A percentile compares a stretch with the other conserved stretches of the same genome.
These are phyloP conservation scores for Gossypium stocksii DNA, from an alignment of 345 rosid species.

Conservation along the genomic window DNA sequence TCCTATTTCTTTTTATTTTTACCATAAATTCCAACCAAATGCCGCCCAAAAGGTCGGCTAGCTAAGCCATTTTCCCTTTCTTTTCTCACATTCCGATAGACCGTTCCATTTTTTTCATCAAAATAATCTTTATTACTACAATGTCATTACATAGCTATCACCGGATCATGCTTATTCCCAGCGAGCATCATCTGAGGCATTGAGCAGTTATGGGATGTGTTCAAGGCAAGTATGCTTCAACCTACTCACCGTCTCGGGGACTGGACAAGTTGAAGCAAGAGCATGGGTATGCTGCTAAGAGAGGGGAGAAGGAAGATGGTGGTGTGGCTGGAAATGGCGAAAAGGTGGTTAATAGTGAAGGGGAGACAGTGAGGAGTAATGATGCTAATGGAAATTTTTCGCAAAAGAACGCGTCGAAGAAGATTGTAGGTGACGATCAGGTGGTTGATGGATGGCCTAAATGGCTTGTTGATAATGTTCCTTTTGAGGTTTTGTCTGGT, in stretches of 20 bases:
- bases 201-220: slow-evolving; percentile 42
- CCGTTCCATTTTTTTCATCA: neutral
- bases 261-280: slow-evolving; percentile 27
- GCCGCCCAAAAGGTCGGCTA: slow-evolving; percentile 33
- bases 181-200: neutral
- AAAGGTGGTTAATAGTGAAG: slow-evolving; percentile 8
- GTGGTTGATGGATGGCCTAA: slow-evolving; percentile 65
- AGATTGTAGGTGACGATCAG: slow-evolving; percentile 40
- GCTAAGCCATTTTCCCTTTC: slow-evolving; percentile 1
- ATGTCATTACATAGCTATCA: slow-evolving; percentile 18
- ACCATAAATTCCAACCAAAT: slow-evolving; percentile 30
- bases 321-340: slow-evolving; percentile 9
- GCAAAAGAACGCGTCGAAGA: slow-evolving; percentile 25
- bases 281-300: slow-evolving; percentile 21
- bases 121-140: neutral
- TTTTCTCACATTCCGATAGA: neutral
- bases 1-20: neutral
- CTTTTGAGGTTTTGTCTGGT: slow-evolving; percentile 44
- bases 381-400: slow-evolving; percentile 19
- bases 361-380: slow-evolving; percentile 7
- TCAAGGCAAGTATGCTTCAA: slow-evolving; percentile 21
- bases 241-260: slow-evolving; percentile 21
- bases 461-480: slow-evolving; percentile 64
- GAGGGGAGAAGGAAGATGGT: slow-evolving; percentile 17
- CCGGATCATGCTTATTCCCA: slow-evolving; percentile 8